Percentiles rank a stretch among this genome's conserved stretches.
phyloP scores from a whole-genome alignment of 2,329 filamentous ascomycete genomes.

The Pestalotiopsis sp. region DNA sequence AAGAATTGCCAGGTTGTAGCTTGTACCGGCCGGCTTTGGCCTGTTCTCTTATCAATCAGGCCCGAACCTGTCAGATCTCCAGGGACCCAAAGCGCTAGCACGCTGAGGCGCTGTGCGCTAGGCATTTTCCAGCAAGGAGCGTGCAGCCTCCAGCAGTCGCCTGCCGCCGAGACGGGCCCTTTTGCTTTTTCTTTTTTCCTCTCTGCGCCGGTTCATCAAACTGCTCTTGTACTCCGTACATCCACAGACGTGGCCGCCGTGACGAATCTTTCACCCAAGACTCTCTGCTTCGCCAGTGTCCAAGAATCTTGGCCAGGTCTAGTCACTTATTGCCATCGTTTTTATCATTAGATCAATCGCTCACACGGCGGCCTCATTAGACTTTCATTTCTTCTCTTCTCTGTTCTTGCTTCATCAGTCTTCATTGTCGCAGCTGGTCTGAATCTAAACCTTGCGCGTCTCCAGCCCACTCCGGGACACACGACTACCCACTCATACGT shows the following conservation, averaged over 20 bases:
- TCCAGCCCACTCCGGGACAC: not conserved
- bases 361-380: not conserved
- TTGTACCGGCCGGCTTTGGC: not conserved
- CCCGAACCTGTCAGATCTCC: not conserved
- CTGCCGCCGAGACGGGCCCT: not conserved
- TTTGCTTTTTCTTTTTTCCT: not conserved
- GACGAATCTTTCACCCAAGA: not conserved
- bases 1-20: not conserved
- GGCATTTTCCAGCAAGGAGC: not conserved
- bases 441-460: not conserved
- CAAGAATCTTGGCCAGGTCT: not conserved
- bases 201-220: not conserved
- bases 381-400: not conserved
- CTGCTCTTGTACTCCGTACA: not conserved
- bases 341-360: not conserved
- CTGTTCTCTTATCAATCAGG: not conserved
- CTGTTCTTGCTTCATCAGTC: not conserved
- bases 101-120: not conserved
- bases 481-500: conserved; percentile 3
- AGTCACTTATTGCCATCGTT: not conserved
- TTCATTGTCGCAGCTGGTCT: not conserved
- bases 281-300: not conserved
- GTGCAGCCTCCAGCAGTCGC: not conserved
- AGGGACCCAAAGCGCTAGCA: not conserved
- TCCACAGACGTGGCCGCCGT: not conserved